Evolutionary conservation across 1,284 basidiomycete genomes (phyloP).

Genomic region (Inonotus hispidus): DNA sequence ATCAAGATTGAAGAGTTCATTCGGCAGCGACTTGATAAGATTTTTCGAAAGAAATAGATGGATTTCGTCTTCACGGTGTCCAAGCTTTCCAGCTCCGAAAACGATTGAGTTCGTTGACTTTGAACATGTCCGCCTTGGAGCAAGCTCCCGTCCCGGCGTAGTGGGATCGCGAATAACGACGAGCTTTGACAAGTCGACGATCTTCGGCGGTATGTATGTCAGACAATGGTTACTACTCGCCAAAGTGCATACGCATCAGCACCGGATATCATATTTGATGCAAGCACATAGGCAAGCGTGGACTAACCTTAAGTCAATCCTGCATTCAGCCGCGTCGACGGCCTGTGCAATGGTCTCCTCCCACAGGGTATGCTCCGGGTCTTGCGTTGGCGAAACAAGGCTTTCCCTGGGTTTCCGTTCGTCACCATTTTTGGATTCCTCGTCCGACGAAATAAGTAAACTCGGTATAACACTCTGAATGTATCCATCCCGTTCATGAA

Average conservation of each 20-base stretch:
- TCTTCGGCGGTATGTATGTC: slow-evolving; percentile 36
- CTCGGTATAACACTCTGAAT: not conserved
- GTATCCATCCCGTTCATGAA: not conserved
- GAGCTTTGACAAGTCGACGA: slow-evolving; percentile 37
- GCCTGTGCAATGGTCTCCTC: slow-evolving; percentile 34
- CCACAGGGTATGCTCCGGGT: slow-evolving; percentile 35
- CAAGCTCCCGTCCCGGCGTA: slow-evolving; percentile 11
- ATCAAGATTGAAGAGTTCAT: slow-evolving; percentile 45
- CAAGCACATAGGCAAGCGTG: not conserved
- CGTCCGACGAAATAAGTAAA: not conserved
- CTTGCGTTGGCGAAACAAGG: slow-evolving; percentile 1
- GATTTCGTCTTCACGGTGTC: slow-evolving; percentile 35
- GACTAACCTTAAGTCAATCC: slow-evolving; percentile 38
- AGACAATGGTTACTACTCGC: slow-evolving; percentile 29
- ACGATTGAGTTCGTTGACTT: slow-evolving; percentile 18
- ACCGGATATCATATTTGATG: too few relatives aligned
- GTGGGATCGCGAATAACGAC: slow-evolving; percentile 29
- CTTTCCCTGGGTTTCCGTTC: not conserved
- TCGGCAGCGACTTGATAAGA: slow-evolving; percentile 41
- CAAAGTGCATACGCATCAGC: not conserved
- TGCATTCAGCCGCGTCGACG: slow-evolving; percentile 33
- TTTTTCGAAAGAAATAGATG: slow-evolving; percentile 46
- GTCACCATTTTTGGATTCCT: not conserved
- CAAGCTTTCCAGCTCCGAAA: slow-evolving; percentile 20
- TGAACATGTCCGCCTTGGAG: slow-evolving; percentile 14